Evolutionary conservation across 1,284 basidiomycete genomes (phyloP), one percentile per base, ranked within the genome.

Genomic region (Ceratobasidium sp.): DNA sequence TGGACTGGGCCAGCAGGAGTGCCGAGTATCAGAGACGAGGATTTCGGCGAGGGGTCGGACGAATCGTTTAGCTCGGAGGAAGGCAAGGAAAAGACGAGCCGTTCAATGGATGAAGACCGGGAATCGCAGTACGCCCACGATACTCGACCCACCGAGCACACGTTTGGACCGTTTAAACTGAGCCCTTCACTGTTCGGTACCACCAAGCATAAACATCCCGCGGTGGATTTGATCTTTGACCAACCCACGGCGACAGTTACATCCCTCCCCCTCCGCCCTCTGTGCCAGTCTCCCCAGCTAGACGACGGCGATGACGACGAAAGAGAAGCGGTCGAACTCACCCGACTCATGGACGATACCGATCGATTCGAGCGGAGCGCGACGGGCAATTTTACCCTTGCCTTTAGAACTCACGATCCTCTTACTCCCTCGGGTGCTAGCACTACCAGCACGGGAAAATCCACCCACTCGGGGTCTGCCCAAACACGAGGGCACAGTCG

Each of bases 1-100:
- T 73, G 70, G 70, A 73, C 70, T 48, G 70, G 70, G 38, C 70
- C 70, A 14, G 70, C 57, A 18, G 70, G 70, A 3, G 55, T n/a
- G n/a, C n/a, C 70, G n/a, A 73, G 70, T 30, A 30, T 30, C 27
- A 30, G 27, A 30, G 27, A 30, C 27, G 27, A 30, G 27, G 27
- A 30, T 30, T 50, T 62, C 35, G 70, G 57, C 8, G 57, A 38
- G 6, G 33, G 30, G 18, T 23, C 41, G 41, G 70, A 48, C 41
- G 70, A 60, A 14, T 60, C 55, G 8, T 30, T 30, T 30, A 27
- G 4, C 23, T 62, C 35, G 23, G 59, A 62, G 5, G 70, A 62
- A 10, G 57, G 35, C 20, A 71, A 71, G 38, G 10, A 16, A 7
- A 20, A 30, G 23, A 7, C 27, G 46, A 30, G 27, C 27, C 27